Evolutionary conservation across 2,329 filamentous ascomycete genomes (phyloP).

Genomic region (Leptographium lundbergii): DNA sequence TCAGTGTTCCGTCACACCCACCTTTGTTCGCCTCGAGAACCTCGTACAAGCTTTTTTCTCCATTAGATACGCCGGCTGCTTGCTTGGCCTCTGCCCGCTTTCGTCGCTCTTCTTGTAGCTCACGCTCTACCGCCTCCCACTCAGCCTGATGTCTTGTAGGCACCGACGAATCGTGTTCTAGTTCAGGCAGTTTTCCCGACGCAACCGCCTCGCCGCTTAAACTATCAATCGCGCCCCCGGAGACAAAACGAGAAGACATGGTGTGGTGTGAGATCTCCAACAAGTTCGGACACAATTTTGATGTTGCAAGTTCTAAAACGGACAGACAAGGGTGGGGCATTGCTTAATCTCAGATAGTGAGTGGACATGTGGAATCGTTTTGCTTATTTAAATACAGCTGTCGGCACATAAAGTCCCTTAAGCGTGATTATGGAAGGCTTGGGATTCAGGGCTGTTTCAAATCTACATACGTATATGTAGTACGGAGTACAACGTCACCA

Average conservation of each 20-base stretch:
- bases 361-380: too few species aligned
- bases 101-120: constrained; percentile 48
- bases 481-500: neutral
- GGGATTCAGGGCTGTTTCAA: too few species aligned
- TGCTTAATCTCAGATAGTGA: too few species aligned
- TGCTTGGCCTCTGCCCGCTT: constrained; percentile 35
- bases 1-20: constrained; percentile 17
- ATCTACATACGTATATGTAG: too few species aligned
- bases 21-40: constrained; percentile 73
- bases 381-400: too few species aligned
- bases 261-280: neutral
- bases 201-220: constrained; percentile 17
- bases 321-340: too few species aligned
- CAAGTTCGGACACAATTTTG: too few species aligned
- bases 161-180: neutral
- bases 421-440: too few species aligned
- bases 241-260: constrained; percentile 45
- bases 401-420: too few species aligned
- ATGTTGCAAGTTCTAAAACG: neutral
- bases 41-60: constrained; percentile 57
- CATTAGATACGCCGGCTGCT: constrained; percentile 25
- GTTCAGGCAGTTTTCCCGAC: neutral
- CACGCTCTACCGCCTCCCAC: constrained; percentile 52
- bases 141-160: constrained; percentile 22
- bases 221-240: constrained; percentile 37